These are phyloP conservation scores for Lineolata rhizophorae DNA, from an alignment of 495 filamentous ascomycete genomes.

Conservation along the genomic window DNA sequence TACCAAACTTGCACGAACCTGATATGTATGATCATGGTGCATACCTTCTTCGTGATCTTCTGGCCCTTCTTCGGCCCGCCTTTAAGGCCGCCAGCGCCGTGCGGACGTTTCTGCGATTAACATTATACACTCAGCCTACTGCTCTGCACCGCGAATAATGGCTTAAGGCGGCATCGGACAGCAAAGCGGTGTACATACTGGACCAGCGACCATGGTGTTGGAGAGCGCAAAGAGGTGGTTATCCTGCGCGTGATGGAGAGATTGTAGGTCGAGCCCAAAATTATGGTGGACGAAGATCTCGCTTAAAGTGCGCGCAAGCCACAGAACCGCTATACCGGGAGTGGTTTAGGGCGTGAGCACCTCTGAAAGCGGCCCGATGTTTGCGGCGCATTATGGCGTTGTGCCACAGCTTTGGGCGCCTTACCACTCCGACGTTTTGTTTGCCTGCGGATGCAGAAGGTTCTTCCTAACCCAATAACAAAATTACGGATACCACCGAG, in stretches of 20 bases:
- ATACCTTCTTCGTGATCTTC: slow-evolving; percentile 50
- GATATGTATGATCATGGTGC: background rate
- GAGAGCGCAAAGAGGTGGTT: background rate
- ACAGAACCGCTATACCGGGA: too few relatives aligned
- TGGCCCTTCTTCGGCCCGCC: slow-evolving; percentile 38
- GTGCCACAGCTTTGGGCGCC: too few relatives aligned
- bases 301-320: too few relatives aligned
- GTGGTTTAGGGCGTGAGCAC: too few relatives aligned
- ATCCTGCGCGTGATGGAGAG: background rate
- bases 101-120: slow-evolving; percentile 35
- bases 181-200: background rate
- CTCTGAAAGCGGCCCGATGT: too few relatives aligned
- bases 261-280: background rate
- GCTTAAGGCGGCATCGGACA: background rate
- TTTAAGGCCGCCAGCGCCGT: slow-evolving; percentile 22
- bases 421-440: too few relatives aligned
- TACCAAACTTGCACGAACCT: slow-evolving; percentile 2
- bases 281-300: too few relatives aligned
- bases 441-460: too few relatives aligned
- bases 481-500: too few relatives aligned
- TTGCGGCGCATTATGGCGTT: too few relatives aligned
- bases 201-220: background rate
- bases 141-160: slow-evolving; percentile 27
- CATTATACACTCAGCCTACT: slow-evolving; percentile 73
- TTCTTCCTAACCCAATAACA: too few relatives aligned